Evolutionary conservation across 2,329 filamentous ascomycete genomes (phyloP).

Genomic region (Tolypocladium album): DNA sequence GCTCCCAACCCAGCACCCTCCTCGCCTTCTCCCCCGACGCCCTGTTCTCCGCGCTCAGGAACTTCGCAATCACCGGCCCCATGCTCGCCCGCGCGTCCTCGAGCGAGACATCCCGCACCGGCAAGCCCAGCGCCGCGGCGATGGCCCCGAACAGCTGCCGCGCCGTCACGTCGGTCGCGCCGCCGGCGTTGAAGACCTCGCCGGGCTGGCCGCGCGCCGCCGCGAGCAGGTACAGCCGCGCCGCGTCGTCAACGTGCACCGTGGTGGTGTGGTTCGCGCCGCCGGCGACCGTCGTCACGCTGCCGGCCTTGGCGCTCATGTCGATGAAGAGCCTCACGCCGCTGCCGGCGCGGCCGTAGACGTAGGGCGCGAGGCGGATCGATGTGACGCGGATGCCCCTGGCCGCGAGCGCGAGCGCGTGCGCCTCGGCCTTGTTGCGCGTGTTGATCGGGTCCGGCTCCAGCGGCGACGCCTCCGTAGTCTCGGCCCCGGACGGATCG

Average conservation of each 20-base stretch:
- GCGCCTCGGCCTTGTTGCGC: constrained; percentile 14
- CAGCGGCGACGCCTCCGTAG: constrained; percentile 10
- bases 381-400: constrained; percentile 22
- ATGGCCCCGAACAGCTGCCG: constrained; percentile 16
- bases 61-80: constrained; percentile 15
- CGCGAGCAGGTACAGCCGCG: constrained; percentile 25
- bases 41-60: constrained; percentile 21
- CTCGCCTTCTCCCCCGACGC: constrained; percentile 24
- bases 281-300: constrained; percentile 16
- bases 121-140: constrained; percentile 10
- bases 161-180: constrained; percentile 18
- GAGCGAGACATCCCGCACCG: constrained; percentile 8
- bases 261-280: constrained; percentile 16
- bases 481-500: constrained; percentile 17
- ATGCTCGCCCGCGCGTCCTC: constrained; percentile 19
- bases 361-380: constrained; percentile 29
- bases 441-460: constrained; percentile 11
- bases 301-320: constrained; percentile 16
- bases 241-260: constrained; percentile 32
- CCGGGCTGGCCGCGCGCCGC: constrained; percentile 21
- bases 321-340: constrained; percentile 22
- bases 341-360: constrained; percentile 31
- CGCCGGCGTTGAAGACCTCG: constrained; percentile 21
- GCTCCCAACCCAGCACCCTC: constrained; percentile 26
- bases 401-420: constrained; percentile 16